phyloP scores from a whole-genome alignment of 495 filamentous ascomycete genomes.

The Podospora anserina region DNA sequence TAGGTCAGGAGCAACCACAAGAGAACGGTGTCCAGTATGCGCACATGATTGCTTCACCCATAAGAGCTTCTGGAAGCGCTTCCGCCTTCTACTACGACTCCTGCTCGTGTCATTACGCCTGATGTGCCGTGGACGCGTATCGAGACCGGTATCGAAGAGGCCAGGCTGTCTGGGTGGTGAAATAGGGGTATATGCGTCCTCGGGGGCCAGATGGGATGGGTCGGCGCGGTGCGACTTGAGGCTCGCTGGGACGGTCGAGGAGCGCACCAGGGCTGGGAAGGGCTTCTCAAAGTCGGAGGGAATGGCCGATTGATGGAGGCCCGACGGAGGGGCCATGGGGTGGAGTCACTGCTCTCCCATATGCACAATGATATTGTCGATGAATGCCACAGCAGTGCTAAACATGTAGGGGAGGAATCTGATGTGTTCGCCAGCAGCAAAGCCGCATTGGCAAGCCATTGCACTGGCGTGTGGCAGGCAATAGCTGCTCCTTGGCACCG shows the following conservation, averaged over 20 bases:
- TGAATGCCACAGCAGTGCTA: background rate
- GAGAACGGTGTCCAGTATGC: background rate
- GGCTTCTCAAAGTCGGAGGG: conserved; percentile 31
- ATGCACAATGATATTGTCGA: conserved; percentile 19
- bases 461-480: background rate
- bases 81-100: conserved; percentile 55
- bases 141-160: conserved; percentile 37
- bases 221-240: conserved; percentile 40
- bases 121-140: conserved; percentile 23
- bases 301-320: conserved; percentile 31
- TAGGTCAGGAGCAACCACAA: background rate
- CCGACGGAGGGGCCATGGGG: conserved; percentile 39
- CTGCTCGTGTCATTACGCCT: conserved; percentile 36
- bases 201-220: conserved; percentile 65
- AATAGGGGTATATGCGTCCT: conserved; percentile 71
- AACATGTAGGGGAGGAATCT: background rate
- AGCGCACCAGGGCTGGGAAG: conserved; percentile 34
- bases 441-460: background rate
- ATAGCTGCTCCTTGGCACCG: background rate
- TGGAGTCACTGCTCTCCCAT: conserved; percentile 15
- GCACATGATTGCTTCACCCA: conserved; percentile 97
- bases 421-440: background rate
- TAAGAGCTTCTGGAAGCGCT: conserved; percentile 88
- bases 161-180: conserved; percentile 56
- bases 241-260: conserved; percentile 40